Evolutionary conservation across 768 basidiomycete species (phyloP).

Genomic region (Inosperma sp.): DNA sequence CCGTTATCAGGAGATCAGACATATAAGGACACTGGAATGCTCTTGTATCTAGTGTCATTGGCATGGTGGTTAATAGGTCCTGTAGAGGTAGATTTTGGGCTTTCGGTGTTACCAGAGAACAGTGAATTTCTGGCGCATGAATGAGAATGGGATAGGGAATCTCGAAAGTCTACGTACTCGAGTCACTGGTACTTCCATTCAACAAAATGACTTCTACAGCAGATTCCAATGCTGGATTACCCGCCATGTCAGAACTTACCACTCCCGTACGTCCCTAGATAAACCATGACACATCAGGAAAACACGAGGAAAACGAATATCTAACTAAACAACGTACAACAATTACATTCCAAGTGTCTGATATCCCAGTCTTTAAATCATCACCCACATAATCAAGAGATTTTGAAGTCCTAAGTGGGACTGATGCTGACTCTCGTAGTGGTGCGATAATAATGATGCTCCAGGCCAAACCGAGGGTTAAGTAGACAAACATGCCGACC

Average conservation of each 20-base stretch:
- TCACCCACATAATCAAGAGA: not conserved
- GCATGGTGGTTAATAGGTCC: not conserved
- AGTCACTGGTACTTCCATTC: not conserved
- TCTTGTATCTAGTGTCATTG: not conserved
- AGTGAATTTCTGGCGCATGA: not conserved
- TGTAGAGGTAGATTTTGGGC: not conserved
- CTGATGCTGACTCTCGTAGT: not conserved
- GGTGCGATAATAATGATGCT: not conserved
- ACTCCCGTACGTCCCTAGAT: not conserved
- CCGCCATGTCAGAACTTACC: not conserved
- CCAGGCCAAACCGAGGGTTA: not conserved
- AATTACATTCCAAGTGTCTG: not conserved
- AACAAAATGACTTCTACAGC: not conserved
- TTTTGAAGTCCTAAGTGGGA: not conserved
- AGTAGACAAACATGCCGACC: not conserved
- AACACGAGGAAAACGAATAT: not conserved
- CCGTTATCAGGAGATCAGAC: not conserved
- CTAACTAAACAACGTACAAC: not conserved
- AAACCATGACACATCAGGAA: not conserved
- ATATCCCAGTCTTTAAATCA: not conserved
- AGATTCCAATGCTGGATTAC: not conserved
- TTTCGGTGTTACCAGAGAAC: not conserved
- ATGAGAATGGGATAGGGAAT: not conserved
- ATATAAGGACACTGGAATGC: not conserved
- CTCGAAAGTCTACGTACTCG: too few relatives aligned